A percentile compares a stretch with the other conserved stretches of the same genome.
Evolutionary conservation across 192 early-diverging fungal species (phyloP).

Genomic region (Coemansia aciculifera): DNA sequence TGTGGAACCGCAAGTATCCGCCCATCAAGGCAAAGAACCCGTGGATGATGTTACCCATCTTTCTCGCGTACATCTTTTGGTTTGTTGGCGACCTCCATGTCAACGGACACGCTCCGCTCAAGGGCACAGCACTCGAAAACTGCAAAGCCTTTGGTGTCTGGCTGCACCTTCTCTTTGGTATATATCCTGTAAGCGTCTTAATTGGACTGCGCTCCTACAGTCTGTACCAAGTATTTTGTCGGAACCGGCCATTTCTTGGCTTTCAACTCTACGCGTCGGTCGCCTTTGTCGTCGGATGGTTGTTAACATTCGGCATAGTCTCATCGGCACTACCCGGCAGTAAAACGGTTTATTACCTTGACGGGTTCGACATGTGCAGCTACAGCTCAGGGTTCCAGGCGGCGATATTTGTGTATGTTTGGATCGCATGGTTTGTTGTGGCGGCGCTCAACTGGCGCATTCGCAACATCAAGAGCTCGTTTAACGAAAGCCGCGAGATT

Average conservation of each 20-base stretch:
- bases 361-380: conserved; percentile 28
- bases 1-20: conserved; percentile 51
- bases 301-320: conserved; percentile 33
- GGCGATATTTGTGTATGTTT: conserved; percentile 35
- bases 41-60: conserved; percentile 32
- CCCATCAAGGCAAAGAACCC: conserved; percentile 56
- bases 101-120: conserved; percentile 44
- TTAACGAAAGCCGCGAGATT: conserved; percentile 51
- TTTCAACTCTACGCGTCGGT: neutral
- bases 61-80: conserved; percentile 39
- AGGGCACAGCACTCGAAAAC: conserved; percentile 16
- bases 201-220: conserved; percentile 18
- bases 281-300: conserved; percentile 5
- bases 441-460: conserved; percentile 36
- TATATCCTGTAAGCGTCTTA: conserved; percentile 25
- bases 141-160: conserved; percentile 50
- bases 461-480: conserved; percentile 50
- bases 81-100: conserved; percentile 52
- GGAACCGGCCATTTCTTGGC: neutral
- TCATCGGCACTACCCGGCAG: conserved; percentile 14
- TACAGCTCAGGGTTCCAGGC: conserved; percentile 31
- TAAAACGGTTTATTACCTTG: conserved; percentile 23
- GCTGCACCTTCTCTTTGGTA: conserved; percentile 41
- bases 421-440: conserved; percentile 35
- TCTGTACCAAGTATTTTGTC: conserved; percentile 6